phyloP scores from a whole-genome alignment of 306 rosid species.

The Prunus mira region DNA sequence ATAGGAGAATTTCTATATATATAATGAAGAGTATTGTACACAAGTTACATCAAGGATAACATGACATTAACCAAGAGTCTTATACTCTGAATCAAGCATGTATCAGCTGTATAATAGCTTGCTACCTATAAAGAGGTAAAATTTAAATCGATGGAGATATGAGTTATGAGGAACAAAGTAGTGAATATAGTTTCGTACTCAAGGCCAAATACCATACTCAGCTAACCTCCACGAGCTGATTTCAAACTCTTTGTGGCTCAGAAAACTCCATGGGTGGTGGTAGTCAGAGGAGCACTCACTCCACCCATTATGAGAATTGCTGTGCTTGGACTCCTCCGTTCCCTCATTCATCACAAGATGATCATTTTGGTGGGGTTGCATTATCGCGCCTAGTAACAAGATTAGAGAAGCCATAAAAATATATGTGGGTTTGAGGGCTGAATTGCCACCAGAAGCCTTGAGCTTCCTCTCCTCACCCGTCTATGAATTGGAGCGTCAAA shows the following conservation, averaged over 20 bases:
- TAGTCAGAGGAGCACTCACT: background rate
- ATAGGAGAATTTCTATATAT: too few relatives aligned
- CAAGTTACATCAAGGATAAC: too few relatives aligned
- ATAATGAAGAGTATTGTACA: too few relatives aligned
- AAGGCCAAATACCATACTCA: background rate
- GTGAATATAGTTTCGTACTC: background rate
- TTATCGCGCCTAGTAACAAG: background rate
- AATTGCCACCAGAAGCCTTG: background rate
- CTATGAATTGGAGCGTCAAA: too few relatives aligned
- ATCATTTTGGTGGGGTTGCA: background rate
- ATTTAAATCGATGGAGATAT: too few relatives aligned
- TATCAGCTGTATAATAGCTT: too few relatives aligned
- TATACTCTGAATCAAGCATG: too few relatives aligned
- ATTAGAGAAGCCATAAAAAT: slow-evolving; percentile 1
- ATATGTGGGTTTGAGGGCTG: background rate
- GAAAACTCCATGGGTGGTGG: background rate
- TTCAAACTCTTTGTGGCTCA: background rate
- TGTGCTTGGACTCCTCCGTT: background rate
- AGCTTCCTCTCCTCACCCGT: too few relatives aligned
- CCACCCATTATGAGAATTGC: background rate
- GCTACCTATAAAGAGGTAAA: too few relatives aligned
- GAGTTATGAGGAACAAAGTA: background rate
- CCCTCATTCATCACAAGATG: background rate
- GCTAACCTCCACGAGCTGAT: background rate
- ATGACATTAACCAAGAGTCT: too few relatives aligned